phyloP scores from a whole-genome alignment of 2,329 filamentous ascomycete genomes.

The Tolypocladium inflatum region DNA sequence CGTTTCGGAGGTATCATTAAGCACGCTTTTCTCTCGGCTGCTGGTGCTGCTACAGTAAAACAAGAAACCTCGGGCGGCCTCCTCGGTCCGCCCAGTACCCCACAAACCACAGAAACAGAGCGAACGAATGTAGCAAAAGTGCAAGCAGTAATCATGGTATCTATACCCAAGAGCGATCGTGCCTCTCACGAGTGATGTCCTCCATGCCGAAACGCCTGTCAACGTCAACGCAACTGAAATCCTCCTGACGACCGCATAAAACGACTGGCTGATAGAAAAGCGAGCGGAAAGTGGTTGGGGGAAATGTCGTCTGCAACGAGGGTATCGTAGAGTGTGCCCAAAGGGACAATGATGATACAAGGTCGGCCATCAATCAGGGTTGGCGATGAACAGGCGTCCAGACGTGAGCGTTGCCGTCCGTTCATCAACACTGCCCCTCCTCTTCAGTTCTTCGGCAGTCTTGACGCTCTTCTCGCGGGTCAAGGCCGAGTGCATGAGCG shows the following conservation, averaged over 20 bases:
- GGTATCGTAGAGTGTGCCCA: background rate
- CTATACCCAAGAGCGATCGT: constrained; percentile 13
- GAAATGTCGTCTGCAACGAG: background rate
- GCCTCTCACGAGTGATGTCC: constrained; percentile 8
- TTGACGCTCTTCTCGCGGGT: constrained; percentile 57
- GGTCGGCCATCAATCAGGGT: constrained; percentile 52
- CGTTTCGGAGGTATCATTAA: constrained; percentile 10
- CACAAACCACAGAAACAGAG: background rate
- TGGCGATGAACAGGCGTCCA: constrained; percentile 73
- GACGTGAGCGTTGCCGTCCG: constrained; percentile 66
- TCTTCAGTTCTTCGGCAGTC: constrained; percentile 60
- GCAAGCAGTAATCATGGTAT: constrained; percentile 9
- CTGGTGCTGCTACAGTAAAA: background rate
- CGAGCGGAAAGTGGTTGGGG: background rate
- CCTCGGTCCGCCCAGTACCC: background rate
- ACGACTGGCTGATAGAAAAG: background rate
- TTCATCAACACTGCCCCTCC: constrained; percentile 77
- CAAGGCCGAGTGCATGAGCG: constrained; percentile 44
- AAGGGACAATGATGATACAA: background rate
- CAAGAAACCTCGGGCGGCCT: background rate
- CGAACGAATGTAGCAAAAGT: constrained; percentile 3
- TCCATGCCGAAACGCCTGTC: constrained; percentile 8
- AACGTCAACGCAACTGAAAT: constrained; percentile 7
- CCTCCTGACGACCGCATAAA: background rate
- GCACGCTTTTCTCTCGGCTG: constrained; percentile 10